phyloP scores from a whole-genome alignment of 176 grass and related monocot genomes.

The Triticum urartu region DNA sequence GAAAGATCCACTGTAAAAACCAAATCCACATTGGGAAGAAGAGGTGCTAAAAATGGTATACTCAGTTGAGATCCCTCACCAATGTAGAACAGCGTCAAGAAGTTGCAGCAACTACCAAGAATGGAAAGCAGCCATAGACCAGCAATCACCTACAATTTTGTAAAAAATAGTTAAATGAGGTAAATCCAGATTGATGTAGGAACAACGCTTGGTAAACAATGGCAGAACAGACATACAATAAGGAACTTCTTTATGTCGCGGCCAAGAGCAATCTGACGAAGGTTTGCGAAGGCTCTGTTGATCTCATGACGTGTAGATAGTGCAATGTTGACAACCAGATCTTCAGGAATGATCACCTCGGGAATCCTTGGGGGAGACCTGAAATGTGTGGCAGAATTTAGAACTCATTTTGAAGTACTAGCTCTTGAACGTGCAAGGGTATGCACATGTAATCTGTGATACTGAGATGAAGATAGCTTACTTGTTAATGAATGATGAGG shows the following conservation, averaged over 20 bases:
- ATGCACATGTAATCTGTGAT: not conserved
- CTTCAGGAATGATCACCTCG: conserved; percentile 68
- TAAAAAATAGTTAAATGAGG: not conserved
- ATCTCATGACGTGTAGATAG: conserved; percentile 66
- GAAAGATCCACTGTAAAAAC: conserved; percentile 15
- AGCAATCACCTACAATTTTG: conserved; percentile 66
- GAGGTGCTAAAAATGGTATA: not conserved
- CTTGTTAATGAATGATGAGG: conserved; percentile 79
- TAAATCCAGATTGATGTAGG: not conserved
- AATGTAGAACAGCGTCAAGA: conserved; percentile 91
- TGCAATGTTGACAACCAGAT: conserved; percentile 60
- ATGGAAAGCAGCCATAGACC: conserved; percentile 86
- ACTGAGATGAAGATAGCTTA: conserved; percentile 22
- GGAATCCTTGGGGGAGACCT: conserved; percentile 72
- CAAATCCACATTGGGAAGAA: not conserved
- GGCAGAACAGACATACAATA: conserved; percentile 47
- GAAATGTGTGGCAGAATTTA: conserved; percentile 23
- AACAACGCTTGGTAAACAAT: conserved; percentile 1
- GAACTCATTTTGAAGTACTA: not conserved
- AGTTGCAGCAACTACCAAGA: conserved; percentile 71
- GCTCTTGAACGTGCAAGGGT: not conserved
- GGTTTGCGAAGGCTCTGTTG: conserved; percentile 62
- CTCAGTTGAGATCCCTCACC: conserved; percentile 48
- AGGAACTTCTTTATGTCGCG: conserved; percentile 88
- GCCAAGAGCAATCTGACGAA: conserved; percentile 74